Base-by-base conservation (phyloP, 2,329 filamentous ascomycete species). In the Fusarium lateritium region DNA sequence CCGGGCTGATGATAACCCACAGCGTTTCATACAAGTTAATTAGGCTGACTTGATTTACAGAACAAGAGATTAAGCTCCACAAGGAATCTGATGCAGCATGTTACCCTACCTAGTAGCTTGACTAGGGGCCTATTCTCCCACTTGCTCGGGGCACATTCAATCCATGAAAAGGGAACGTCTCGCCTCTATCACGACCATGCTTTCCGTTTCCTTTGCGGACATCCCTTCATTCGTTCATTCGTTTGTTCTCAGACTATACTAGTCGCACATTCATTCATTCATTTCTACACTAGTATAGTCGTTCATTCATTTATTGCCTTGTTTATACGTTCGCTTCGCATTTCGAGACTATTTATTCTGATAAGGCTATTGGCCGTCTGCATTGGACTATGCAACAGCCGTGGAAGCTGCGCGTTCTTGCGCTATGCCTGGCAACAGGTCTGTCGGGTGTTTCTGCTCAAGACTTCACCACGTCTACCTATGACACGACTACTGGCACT, bases 341-440 rank as follows among this genome's bases (percentile, higher is more conserved):
- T 33, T 33, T 33, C 10, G 31, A 33, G 31, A 33, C 19, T 53
- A 13, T 24, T 6, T 7, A 24, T 24, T 24, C 24, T 24, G 5
- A 6, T 7, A 24, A 24, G 24, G 24, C 24, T 24, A 24, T 24
- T 6, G 7, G 24, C 24, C 24, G 24, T 7, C 7, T 7, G 24
- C 28, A 10, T 31, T 31, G 5, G 7, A 62, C 17, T 13, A 62
- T 62, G 59, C 57, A 24, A 0, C 59, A 44, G 9, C 31, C 47
- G 1, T 62, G 59, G 59, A 62, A 62, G 40, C 31, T 62, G 42
- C 47, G 59, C 31, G 47, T 43, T 38, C 28, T 62, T 13, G 57
- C 59, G 57, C 59, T 62, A 21, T 62, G 57, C 14, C 26, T 62
- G 19, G 36, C 36, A 11, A 39, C 59, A 1, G 22, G 34, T 0